Conservation (phyloP, 164 flowering plant species). For the Platanus orientalis region DNA sequence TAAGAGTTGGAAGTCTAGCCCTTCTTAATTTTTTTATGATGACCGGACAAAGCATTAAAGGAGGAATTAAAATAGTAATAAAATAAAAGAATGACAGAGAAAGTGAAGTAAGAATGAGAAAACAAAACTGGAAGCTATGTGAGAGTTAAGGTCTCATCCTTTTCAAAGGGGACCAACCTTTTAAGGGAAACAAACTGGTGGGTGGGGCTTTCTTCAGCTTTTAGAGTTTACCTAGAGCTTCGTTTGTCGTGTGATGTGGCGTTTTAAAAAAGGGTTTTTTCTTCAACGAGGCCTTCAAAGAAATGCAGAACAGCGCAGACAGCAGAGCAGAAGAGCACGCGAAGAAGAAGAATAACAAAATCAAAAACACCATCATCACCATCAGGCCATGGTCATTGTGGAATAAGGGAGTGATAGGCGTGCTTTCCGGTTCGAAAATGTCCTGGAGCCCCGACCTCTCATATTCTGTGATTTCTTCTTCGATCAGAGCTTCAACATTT, state of each 20-base stretch:
- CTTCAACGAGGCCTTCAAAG: neutral
- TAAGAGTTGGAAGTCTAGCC: too few relatives aligned
- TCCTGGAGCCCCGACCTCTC: neutral
- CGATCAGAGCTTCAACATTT: neutral
- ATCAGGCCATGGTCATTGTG: neutral
- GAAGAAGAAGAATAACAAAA: neutral
- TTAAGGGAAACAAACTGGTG: neutral
- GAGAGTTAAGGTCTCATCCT: neutral
- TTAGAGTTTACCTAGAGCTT: neutral
- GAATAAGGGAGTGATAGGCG: neutral
- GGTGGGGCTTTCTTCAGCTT: neutral
- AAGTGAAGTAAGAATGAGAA: too few relatives aligned
- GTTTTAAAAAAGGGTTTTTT: neutral
- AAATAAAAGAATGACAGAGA: too few relatives aligned
- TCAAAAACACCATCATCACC: neutral
- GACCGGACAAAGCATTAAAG: too few relatives aligned
- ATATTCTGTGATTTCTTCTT: neutral
- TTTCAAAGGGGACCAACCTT: too few relatives aligned
- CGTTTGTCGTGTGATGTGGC: neutral
- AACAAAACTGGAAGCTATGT: neutral
- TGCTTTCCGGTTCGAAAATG: neutral
- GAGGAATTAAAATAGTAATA: too few relatives aligned
- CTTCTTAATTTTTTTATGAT: too few relatives aligned
- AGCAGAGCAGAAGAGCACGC: neutral
- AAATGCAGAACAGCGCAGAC: neutral